Evolutionary conservation across 2,329 filamentous ascomycete genomes (phyloP), one percentile per base, ranked within the genome.

Genomic region (Macrophomina phaseolina): DNA sequence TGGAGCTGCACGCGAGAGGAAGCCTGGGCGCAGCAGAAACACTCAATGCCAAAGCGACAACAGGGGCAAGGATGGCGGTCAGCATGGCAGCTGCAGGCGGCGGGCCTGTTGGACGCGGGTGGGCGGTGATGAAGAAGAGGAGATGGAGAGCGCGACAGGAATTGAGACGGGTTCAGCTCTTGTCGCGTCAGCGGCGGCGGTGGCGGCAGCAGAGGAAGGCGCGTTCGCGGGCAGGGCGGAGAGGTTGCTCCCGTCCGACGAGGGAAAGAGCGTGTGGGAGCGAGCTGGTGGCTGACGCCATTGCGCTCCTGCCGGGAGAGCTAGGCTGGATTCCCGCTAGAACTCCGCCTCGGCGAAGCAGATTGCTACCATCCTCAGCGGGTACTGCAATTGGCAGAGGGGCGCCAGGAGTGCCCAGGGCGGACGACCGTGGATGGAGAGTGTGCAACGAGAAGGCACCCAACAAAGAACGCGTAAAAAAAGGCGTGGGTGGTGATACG

Each of bases 1-100:
- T 48, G 5, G 72, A 72, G 16, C 71, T 69, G 66, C 77, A 79
- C 7, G 67, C 6, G 12, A 38, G 36, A 38, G 36, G 6, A 38
- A 38, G 36, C 36, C 4, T 7, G 23, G 23, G 23, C 23, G 23
- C 23, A 23, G 23, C 23, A 23, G 23, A 23, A 23, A 23, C 23
- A 23, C 23, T 23, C 14, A 34, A 16, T 12, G 58, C 28, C 7
- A 23, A 23, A 23, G 58, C 42, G 32, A 38, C 23, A 28, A 28
- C 6, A 11, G 11, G 28, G 14, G 42, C 5, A 6, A 49, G 7
- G 5, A 62, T 18, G 14, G 23, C 23, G 28, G 23, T 12, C 9
- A 32, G n/a, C 18, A 36, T 62, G 11, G 5, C 23, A 23, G 23
- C 23, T 23, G 23, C 23, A 23, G 23, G 23, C 2, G 23, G 23